Evolutionary conservation across 2,329 filamentous ascomycete genomes (phyloP).

Genomic region (Diaporthe ilicicola): DNA sequence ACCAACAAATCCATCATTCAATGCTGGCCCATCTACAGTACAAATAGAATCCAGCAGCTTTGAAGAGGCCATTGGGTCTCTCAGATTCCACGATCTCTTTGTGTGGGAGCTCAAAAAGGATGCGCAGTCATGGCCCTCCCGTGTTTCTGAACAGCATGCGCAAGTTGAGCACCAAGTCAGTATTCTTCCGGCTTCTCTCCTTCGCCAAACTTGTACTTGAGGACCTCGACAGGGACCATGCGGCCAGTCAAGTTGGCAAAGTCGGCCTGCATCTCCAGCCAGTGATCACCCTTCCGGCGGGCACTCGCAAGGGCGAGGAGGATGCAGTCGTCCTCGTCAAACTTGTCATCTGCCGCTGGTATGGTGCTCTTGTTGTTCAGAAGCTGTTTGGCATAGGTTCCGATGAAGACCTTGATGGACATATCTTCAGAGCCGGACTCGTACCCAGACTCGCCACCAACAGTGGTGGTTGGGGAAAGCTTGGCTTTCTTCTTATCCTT

Average conservation of each 20-base stretch:
- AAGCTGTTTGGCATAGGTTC: slow-evolving; percentile 14
- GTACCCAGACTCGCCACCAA: slow-evolving; percentile 42
- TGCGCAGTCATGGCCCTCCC: not conserved
- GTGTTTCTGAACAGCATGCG: too few species aligned
- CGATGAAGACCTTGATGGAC: slow-evolving; percentile 25
- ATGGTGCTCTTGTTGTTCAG: slow-evolving; percentile 10
- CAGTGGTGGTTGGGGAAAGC: slow-evolving; percentile 30
- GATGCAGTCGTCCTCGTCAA: slow-evolving; percentile 34
- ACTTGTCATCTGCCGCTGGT: slow-evolving; percentile 27
- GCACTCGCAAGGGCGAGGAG: slow-evolving; percentile 47
- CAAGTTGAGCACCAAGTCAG: not conserved
- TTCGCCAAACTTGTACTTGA: slow-evolving; percentile 48
- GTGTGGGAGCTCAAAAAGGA: not conserved
- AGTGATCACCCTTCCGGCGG: slow-evolving; percentile 44
- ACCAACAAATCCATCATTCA: too few species aligned
- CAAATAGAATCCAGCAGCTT: too few species aligned
- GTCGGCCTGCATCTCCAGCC: slow-evolving; percentile 54
- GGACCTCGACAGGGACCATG: slow-evolving; percentile 48
- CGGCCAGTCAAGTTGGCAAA: slow-evolving; percentile 54
- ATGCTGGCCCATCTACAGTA: too few species aligned
- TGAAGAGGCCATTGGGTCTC: not conserved
- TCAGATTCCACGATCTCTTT: not conserved
- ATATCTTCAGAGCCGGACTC: slow-evolving; percentile 36
- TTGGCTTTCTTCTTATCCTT: slow-evolving; percentile 21
- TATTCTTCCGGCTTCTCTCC: slow-evolving; percentile 33